Percentiles rank a stretch among this genome's conserved stretches.
These are phyloP conservation scores for Crithidia acanthocephali DNA, from an alignment of 208 protist genomes.

Conservation along the genomic window DNA sequence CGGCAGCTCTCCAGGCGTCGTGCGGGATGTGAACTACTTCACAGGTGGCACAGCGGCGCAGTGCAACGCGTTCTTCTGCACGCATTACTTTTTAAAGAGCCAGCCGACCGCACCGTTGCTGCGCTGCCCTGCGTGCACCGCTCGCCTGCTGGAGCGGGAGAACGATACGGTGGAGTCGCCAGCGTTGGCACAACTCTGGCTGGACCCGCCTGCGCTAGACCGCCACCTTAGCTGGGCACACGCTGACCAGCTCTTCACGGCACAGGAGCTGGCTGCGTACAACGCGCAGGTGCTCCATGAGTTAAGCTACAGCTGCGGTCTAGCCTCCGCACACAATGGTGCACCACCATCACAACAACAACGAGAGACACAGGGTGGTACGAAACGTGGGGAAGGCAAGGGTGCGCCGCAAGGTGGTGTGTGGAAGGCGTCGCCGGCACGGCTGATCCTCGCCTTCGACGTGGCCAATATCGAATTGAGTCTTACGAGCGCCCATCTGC, in stretches of 20 bases:
- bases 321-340: neutral
- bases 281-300: slow-evolving; percentile 51
- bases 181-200: slow-evolving; percentile 15
- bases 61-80: slow-evolving; percentile 35
- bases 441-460: slow-evolving; percentile 69
- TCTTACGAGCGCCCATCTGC: slow-evolving; percentile 24
- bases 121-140: slow-evolving; percentile 42
- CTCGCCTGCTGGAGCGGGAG: neutral
- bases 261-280: slow-evolving; percentile 48
- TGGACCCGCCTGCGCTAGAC: slow-evolving; percentile 48
- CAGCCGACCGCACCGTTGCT: slow-evolving; percentile 41
- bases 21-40: slow-evolving; percentile 36
- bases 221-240: slow-evolving; percentile 73
- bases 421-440: slow-evolving; percentile 23
- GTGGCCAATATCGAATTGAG: slow-evolving; percentile 78
- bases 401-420: neutral
- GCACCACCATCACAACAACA: too few relatives aligned
- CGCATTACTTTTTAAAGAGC: slow-evolving; percentile 21
- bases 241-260: slow-evolving; percentile 44
- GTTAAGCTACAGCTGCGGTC: slow-evolving; percentile 30
- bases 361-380: neutral
- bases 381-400: neutral
- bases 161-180: neutral
- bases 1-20: slow-evolving; percentile 25
- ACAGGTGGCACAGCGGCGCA: neutral